phyloP scores from a whole-genome alignment of 2,329 filamentous ascomycete species.

The Talaromyces sp. region DNA sequence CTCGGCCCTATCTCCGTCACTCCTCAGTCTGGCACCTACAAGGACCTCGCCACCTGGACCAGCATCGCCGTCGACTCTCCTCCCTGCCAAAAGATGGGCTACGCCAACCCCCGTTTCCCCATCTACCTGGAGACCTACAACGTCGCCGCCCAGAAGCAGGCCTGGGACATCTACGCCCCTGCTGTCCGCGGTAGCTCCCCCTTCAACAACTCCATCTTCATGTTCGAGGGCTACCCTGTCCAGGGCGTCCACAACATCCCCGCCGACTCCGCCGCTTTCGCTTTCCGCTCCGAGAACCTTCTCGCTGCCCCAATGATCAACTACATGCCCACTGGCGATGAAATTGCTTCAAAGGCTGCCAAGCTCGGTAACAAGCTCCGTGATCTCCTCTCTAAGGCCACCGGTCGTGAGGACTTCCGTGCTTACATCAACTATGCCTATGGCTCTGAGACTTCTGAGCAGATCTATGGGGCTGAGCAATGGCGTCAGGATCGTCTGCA shows the following conservation, averaged over 20 bases:
- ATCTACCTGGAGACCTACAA: conserved; percentile 49
- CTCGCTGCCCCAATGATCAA: conserved; percentile 39
- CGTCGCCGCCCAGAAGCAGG: conserved; percentile 37
- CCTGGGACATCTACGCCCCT: conserved; percentile 43
- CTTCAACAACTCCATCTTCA: conserved; percentile 51
- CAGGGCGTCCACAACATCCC: conserved; percentile 48
- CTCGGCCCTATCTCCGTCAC: conserved; percentile 42
- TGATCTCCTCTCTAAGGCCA: conserved; percentile 27
- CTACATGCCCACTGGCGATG: conserved; percentile 27
- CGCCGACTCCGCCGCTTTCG: conserved; percentile 47
- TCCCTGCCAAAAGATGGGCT: conserved; percentile 49
- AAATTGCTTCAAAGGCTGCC: conserved; percentile 28
- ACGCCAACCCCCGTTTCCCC: conserved; percentile 49
- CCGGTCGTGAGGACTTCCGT: conserved; percentile 22
- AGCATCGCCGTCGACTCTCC: conserved; percentile 41
- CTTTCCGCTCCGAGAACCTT: conserved; percentile 51
- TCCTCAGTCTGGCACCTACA: conserved; percentile 45
- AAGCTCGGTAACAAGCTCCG: conserved; percentile 36
- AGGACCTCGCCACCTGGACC: conserved; percentile 51
- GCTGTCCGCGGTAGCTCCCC: conserved; percentile 33
- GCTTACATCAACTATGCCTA: conserved; percentile 38
- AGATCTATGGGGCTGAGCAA: conserved; percentile 35
- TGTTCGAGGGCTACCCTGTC: conserved; percentile 60
- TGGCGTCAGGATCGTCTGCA: conserved; percentile 37
- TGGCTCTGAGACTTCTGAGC: conserved; percentile 29